phyloP scores from a whole-genome alignment of 208 protist species.

The Strigomonas culicis region DNA sequence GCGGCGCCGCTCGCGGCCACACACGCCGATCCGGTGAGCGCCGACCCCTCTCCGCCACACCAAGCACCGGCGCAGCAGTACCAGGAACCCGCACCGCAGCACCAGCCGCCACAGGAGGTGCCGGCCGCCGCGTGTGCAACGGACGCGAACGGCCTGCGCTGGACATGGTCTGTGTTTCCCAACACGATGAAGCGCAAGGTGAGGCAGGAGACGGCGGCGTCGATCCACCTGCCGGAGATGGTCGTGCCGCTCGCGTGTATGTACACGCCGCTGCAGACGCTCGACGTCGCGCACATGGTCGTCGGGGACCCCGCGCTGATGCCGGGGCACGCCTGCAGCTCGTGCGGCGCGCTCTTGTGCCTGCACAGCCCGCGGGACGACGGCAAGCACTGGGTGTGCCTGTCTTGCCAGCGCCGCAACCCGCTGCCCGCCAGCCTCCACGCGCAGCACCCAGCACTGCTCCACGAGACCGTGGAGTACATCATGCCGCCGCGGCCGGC shows the following conservation, averaged over 20 bases:
- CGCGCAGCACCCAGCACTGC: conserved; percentile 58
- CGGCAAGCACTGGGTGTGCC: conserved; percentile 74
- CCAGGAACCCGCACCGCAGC: not conserved
- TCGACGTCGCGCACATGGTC: conserved; percentile 43
- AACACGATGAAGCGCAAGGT: conserved; percentile 40
- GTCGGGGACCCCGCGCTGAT: conserved; percentile 26
- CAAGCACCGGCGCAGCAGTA: conserved; percentile 20
- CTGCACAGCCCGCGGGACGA: conserved; percentile 59
- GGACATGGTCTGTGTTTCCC: conserved; percentile 87
- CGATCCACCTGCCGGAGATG: conserved; percentile 68
- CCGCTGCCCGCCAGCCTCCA: conserved; percentile 35
- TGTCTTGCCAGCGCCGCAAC: conserved; percentile 69
- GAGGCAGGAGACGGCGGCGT: conserved; percentile 31
- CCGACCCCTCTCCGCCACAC: not conserved
- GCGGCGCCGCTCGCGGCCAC: not conserved
- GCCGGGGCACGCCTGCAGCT: conserved; percentile 41
- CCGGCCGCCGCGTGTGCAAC: conserved; percentile 37
- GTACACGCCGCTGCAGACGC: conserved; percentile 74
- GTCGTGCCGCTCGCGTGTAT: conserved; percentile 87
- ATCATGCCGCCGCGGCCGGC: conserved; percentile 25
- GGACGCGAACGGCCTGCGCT: conserved; percentile 76
- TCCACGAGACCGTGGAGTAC: conserved; percentile 85
- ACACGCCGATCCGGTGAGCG: not conserved
- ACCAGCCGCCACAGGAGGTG: conserved; percentile 18
- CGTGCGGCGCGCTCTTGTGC: conserved; percentile 70